Evolutionary conservation across 179 eudicot genomes (phyloP), one percentile per base, ranked within the genome.

Genomic region (Heliamphora pulchella): DNA sequence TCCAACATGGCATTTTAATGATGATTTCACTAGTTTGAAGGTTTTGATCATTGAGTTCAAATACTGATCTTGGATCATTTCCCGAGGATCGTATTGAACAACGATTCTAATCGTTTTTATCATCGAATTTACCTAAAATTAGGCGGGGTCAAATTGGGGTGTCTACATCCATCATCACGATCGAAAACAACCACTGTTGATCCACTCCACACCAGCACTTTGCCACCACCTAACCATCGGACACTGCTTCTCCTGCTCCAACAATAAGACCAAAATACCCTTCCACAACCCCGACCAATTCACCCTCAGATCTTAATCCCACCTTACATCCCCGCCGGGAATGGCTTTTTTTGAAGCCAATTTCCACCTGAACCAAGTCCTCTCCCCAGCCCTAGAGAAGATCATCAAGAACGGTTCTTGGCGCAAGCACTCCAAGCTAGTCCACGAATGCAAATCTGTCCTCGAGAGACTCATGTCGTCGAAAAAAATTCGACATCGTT

Each of bases 341-440:
- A 93, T 94, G 98, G 96, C 98, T 90, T 94, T 96, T 77, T 47
- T 93, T 93, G 98, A 93, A 88, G 93, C 98, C 88, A 90, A 93
- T 87, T 91, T 97, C 90, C 93, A 95, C 55, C 91, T 93, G 15
- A 87, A 83, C 68, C 87, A 85, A 79, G 86, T 91, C 71, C 75
- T 95, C 31, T 47, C 85, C 81, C 98, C 98, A 4, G 77, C 94
- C 65, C 82, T 95, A 8, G 93, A 93, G 54, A 93, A 89, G 83
- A 90, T 95, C 85, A 89, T 93, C 83, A 95, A 92, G 55, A 93
- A 87, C 78, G 91, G 89, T 5, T 91, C 97, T 3, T 93, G 97
- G 96, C 91, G 94, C 11, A 95, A 95, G 71, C 91, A 95, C 85
- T 89, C 95, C 9, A 95, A 93, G 80, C 92, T 95, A 76, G 89